Percentiles rank a stretch among this genome's conserved stretches.
Conservation (phyloP, 2,329 filamentous ascomycete species). For the Beauveria medogensis region DNA sequence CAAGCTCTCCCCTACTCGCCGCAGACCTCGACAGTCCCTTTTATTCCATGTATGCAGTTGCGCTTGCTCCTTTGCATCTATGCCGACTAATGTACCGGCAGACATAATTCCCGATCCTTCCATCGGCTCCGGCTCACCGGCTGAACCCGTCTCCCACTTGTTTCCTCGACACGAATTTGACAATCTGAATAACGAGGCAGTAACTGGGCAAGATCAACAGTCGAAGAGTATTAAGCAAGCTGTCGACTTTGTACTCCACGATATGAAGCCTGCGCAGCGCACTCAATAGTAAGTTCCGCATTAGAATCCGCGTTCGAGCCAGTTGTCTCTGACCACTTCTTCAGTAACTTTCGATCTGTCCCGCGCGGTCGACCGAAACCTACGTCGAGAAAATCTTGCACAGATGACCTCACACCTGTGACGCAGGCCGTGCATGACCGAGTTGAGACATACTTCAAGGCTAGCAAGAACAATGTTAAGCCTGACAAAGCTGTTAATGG, state of each 20-base stretch:
- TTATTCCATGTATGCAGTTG: slow-evolving; percentile 56
- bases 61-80: neutral
- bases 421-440: slow-evolving; percentile 32
- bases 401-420: slow-evolving; percentile 41
- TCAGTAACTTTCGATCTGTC: slow-evolving; percentile 44
- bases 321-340: slow-evolving; percentile 19
- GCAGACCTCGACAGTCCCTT: slow-evolving; percentile 71
- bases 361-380: slow-evolving; percentile 15
- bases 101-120: slow-evolving; percentile 59
- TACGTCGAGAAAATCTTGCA: slow-evolving; percentile 23
- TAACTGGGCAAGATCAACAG: slow-evolving; percentile 41
- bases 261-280: slow-evolving; percentile 63
- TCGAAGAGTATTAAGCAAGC: slow-evolving; percentile 63
- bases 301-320: neutral
- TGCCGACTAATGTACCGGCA: slow-evolving; percentile 22
- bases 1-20: slow-evolving; percentile 78
- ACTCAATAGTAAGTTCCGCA: slow-evolving; percentile 52
- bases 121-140: slow-evolving; percentile 47
- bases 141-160: slow-evolving; percentile 41
- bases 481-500: slow-evolving; percentile 9
- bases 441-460: slow-evolving; percentile 32
- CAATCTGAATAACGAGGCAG: slow-evolving; percentile 63
- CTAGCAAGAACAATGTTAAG: slow-evolving; percentile 24
- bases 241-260: slow-evolving; percentile 64
- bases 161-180: slow-evolving; percentile 51